Percentiles rank a stretch among this genome's conserved stretches.
phyloP scores from a whole-genome alignment of 1,139 yeast species.

The Pichiaceae sp. region DNA sequence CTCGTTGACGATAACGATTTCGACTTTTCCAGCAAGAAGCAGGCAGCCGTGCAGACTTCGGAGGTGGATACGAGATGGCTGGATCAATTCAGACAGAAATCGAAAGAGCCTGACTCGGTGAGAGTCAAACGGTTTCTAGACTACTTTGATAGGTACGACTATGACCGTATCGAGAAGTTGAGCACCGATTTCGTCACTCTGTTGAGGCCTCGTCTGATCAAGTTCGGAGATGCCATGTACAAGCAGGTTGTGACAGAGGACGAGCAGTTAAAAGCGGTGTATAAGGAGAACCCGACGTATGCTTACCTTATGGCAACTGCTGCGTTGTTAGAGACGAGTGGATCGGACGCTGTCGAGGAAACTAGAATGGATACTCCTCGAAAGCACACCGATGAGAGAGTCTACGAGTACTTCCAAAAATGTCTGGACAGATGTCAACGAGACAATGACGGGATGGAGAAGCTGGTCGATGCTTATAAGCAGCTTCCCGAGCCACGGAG shows the following conservation, averaged over 20 bases:
- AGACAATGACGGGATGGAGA: constrained; percentile 1
- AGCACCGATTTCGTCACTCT: constrained; percentile 11
- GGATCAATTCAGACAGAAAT: not conserved
- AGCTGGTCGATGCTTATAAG: constrained; percentile 9
- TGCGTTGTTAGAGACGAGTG: constrained; percentile 10
- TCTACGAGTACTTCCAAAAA: not conserved
- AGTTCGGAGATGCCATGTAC: constrained; percentile 12
- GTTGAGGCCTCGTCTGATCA: constrained; percentile 5
- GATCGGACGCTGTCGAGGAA: constrained; percentile 7
- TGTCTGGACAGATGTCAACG: not conserved
- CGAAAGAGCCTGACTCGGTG: not conserved
- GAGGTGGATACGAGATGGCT: not conserved
- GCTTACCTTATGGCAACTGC: constrained; percentile 13
- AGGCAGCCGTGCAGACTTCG: not conserved
- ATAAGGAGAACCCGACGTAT: constrained; percentile 6
- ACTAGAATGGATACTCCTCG: constrained; percentile 7
- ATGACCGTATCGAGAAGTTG: constrained; percentile 9
- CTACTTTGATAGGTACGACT: constrained; percentile 3
- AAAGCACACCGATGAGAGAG: not conserved
- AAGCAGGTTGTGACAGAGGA: constrained; percentile 9
- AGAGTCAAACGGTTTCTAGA: not conserved
- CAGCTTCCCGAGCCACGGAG: constrained; percentile 14
- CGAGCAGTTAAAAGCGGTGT: constrained; percentile 5
- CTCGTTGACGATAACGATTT: constrained; percentile 17
- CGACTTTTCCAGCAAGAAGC: constrained; percentile 5